phyloP scores from a whole-genome alignment of 805 yeast genomes.

The Kuraishia hungarica region DNA sequence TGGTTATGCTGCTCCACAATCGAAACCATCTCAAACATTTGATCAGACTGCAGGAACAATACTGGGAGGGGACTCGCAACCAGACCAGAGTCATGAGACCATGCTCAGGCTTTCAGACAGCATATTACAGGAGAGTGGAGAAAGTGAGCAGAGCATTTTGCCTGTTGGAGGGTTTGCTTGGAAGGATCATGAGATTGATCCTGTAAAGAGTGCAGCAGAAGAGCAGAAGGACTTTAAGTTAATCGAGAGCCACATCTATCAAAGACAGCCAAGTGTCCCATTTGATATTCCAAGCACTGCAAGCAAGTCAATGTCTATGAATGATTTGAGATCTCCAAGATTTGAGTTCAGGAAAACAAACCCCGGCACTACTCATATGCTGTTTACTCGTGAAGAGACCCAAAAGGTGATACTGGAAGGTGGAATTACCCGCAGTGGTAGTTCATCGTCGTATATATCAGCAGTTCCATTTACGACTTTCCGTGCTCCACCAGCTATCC shows the following conservation, averaged over 20 bases:
- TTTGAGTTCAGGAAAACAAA: neutral
- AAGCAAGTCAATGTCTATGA: neutral
- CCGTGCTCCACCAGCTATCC: neutral
- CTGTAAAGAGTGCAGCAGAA: neutral
- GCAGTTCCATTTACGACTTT: neutral
- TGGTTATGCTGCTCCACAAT: neutral
- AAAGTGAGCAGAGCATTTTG: neutral
- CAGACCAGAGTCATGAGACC: neutral
- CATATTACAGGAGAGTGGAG: neutral
- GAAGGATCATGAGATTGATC: neutral
- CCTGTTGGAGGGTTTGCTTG: neutral
- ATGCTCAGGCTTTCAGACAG: neutral
- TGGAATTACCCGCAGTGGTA: neutral
- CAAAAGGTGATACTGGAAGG: neutral
- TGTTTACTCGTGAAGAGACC: neutral
- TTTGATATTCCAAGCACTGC: neutral
- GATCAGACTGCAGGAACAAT: neutral
- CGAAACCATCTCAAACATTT: neutral
- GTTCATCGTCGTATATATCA: neutral
- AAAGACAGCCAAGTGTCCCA: neutral
- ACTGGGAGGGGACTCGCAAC: neutral
- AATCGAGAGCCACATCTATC: neutral
- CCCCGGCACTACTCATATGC: neutral
- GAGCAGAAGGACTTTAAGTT: neutral
- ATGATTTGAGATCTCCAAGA: neutral